Percentiles rank a stretch among this genome's conserved stretches.
Evolutionary conservation across 345 rosid species (phyloP).

Genomic region (Adansonia digitata): DNA sequence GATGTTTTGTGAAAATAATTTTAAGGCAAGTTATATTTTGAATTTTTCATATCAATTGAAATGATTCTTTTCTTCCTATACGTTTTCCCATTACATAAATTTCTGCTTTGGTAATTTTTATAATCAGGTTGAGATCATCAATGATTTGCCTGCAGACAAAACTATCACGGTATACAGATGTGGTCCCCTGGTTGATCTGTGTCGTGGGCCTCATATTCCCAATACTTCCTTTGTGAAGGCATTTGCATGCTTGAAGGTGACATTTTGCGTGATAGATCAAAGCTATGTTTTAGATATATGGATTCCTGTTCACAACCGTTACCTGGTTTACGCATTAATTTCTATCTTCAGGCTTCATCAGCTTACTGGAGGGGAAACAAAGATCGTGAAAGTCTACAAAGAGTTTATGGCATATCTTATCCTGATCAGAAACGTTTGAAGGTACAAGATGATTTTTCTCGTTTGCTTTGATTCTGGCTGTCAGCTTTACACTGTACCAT

Average conservation of each 20-base stretch:
- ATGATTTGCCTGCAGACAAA: slow-evolving; percentile 75
- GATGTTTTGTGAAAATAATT: slow-evolving; percentile 81
- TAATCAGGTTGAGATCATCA: slow-evolving; percentile 86
- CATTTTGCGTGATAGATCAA: slow-evolving; percentile 7
- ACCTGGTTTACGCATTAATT: slow-evolving; percentile 12
- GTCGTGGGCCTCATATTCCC: slow-evolving; percentile 99
- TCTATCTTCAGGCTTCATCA: slow-evolving; percentile 77
- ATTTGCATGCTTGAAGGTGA: slow-evolving; percentile 85
- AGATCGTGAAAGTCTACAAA: slow-evolving; percentile 89
- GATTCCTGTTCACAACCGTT: slow-evolving; percentile 13
- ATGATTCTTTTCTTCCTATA: slow-evolving; percentile 2
- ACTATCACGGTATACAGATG: slow-evolving; percentile 96
- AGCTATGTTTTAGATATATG: slow-evolving; percentile 6
- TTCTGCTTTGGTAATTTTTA: slow-evolving; percentile 10
- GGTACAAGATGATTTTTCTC: slow-evolving; percentile 37
- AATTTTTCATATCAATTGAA: neutral
- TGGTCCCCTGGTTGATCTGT: slow-evolving; percentile 91
- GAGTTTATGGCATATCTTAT: slow-evolving; percentile 97
- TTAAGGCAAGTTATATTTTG: slow-evolving; percentile 53
- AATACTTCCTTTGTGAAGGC: slow-evolving; percentile 95
- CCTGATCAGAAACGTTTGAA: slow-evolving; percentile 83
- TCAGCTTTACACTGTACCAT: neutral
- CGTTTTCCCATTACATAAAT: slow-evolving; percentile 9
- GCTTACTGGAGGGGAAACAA: slow-evolving; percentile 96
- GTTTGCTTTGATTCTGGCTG: too few species aligned